Conservation (phyloP, 495 filamentous ascomycete species). For the Clavariopsis aquatica region DNA sequence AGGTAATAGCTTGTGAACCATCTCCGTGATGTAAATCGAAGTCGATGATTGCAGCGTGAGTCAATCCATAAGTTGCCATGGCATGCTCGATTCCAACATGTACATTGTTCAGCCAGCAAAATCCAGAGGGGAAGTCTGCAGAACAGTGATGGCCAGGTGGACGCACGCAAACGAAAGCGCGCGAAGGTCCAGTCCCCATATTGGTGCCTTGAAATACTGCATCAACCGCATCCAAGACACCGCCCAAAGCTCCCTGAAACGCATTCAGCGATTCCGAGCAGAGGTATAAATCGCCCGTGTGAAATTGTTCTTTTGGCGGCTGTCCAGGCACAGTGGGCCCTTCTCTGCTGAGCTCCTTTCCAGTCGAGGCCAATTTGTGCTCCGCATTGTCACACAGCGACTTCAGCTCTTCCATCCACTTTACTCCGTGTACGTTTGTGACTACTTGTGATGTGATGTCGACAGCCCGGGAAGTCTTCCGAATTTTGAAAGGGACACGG, state of each 20-base stretch:
- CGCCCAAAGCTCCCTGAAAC: conserved; percentile 84
- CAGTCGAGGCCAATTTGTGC: conserved; percentile 66
- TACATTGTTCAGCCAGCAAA: conserved; percentile 98
- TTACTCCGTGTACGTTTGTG: conserved; percentile 76
- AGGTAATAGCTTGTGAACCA: conserved; percentile 89
- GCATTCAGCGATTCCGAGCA: conserved; percentile 82
- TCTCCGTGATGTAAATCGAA: conserved; percentile 98
- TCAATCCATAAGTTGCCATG: conserved; percentile 75
- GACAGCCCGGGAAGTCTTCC: conserved; percentile 67
- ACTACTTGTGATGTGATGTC: conserved; percentile 68
- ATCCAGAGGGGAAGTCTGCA: conserved; percentile 81
- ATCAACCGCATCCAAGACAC: conserved; percentile 89
- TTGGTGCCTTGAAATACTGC: conserved; percentile 62
- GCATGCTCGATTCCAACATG: conserved; percentile 94
- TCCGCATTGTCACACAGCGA: conserved; percentile 79
- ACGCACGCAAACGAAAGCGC: conserved; percentile 80
- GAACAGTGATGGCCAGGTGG: conserved; percentile 96
- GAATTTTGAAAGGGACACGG: conserved; percentile 77
- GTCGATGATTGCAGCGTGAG: conserved; percentile 93
- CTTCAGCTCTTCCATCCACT: conserved; percentile 91
- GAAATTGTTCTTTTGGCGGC: conserved; percentile 56
- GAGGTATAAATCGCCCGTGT: conserved; percentile 86
- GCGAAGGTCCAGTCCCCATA: conserved; percentile 56
- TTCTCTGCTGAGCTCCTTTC: conserved; percentile 73
- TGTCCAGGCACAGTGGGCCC: conserved; percentile 49